Percentiles rank a stretch among this genome's conserved stretches.
Evolutionary conservation across 139 green algal genomes (phyloP).

Genomic region (Auxenochlorella protothecoides): DNA sequence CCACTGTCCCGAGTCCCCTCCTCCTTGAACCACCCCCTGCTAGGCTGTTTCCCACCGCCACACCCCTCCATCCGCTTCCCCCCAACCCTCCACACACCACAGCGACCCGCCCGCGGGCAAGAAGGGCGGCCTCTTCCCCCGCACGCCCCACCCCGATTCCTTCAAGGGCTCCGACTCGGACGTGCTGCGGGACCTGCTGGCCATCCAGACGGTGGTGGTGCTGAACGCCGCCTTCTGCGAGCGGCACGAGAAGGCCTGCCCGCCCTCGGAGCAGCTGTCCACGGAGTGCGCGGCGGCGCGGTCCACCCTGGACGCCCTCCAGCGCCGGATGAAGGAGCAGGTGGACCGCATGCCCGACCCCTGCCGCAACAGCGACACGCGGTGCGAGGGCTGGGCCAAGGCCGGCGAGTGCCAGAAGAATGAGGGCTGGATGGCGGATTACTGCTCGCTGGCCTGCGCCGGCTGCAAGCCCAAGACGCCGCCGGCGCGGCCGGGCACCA

Average conservation of each 20-base stretch:
- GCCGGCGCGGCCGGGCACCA: no score
- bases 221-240: constrained; percentile 77
- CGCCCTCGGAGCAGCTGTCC: constrained; percentile 43
- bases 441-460: constrained; percentile 17
- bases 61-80: neutral
- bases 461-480: neutral
- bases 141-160: constrained; percentile 30
- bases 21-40: neutral
- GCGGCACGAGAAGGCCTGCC: constrained; percentile 52
- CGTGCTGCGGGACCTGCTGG: constrained; percentile 55
- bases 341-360: constrained; percentile 11
- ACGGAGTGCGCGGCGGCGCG: constrained; percentile 44
- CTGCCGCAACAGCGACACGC: constrained; percentile 7
- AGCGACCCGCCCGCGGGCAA: neutral
- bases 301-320: neutral
- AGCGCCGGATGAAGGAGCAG: neutral
- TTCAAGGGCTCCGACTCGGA: constrained; percentile 19
- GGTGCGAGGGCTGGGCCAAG: constrained; percentile 8
- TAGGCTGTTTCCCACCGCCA: neutral
- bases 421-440: constrained; percentile 15
- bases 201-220: constrained; percentile 34
- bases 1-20: neutral
- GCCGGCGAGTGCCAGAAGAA: constrained; percentile 10
- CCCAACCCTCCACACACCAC: neutral
- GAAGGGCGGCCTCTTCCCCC: constrained; percentile 40